Evolutionary conservation across 257 asterid species (phyloP).

Genomic region (Solanum chilense): DNA sequence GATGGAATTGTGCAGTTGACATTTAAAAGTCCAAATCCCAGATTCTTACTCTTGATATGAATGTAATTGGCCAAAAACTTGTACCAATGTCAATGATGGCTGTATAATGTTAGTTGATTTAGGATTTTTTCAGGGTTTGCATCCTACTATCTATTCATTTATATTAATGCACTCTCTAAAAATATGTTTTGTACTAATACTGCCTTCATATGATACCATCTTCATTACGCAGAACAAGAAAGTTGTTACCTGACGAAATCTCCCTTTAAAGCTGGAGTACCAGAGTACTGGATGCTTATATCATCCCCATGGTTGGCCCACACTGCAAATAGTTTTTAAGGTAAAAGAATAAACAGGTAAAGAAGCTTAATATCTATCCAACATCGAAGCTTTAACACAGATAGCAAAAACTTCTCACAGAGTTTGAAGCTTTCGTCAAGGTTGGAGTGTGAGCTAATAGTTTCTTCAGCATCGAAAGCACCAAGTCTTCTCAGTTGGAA

Average conservation of each 20-base stretch:
- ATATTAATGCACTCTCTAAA: background rate
- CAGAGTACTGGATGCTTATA: constrained; percentile 85
- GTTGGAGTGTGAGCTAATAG: constrained; percentile 51
- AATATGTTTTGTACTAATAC: background rate
- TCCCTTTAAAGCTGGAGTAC: constrained; percentile 96
- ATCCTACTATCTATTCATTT: background rate
- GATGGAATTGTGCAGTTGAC: background rate
- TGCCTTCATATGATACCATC: background rate
- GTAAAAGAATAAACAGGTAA: background rate
- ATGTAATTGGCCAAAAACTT: background rate
- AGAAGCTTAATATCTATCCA: background rate
- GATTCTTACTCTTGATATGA: background rate
- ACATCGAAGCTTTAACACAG: background rate
- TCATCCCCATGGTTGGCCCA: constrained; percentile 99
- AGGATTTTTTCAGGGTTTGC: background rate
- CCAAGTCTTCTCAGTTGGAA: constrained; percentile 90
- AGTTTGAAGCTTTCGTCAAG: constrained; percentile 63
- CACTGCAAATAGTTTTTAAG: constrained; percentile 39
- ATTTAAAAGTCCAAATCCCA: background rate
- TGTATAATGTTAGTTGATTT: background rate
- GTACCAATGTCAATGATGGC: background rate
- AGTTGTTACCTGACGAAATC: constrained; percentile 83
- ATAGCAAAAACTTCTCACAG: constrained; percentile 28
- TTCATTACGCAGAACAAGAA: background rate
- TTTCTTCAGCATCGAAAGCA: constrained; percentile 53